Base-by-base conservation (phyloP, 345 rosid genomes). In the Viola odorata region DNA sequence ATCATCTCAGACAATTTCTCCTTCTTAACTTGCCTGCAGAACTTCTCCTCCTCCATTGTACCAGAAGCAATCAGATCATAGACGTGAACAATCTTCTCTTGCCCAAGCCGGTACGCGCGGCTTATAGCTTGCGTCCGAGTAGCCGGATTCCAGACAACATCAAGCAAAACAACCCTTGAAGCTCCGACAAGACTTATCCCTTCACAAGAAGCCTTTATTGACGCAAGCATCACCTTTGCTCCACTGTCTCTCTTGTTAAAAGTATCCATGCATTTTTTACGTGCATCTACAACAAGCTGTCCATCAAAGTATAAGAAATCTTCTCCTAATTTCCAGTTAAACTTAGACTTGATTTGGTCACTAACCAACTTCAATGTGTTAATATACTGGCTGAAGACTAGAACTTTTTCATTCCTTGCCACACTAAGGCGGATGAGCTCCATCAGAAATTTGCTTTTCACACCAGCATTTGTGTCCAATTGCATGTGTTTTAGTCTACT, bases 121-220 rank as follows among this genome's bases (percentile, higher is more conserved):
- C 94, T 75, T 61, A 92, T 85, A 15, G 96, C 96, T 78, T 92
- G 96, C 45, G 80, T 81, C 64, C 79, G 91, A 5, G 87, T 89
- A 0, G 96, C 70, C 3, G 98, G 98, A 66, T 92, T 92, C 96
- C 98, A 89, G 36, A 80, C 80, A 8, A 87, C 92, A 53, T 92
- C 98, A 6, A 92, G 85, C 53, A 92, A 69, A 41, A 92, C 75
- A 37, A 89, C 94, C 69, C 98, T 80, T 1, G 98, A 92, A 13
- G 91, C 96, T 0, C 96, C 98, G 3, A 85, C 83, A 3, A 92
- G 89, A 69, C 68, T 82, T 44, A 89, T 92, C n/a, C 98, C 98
- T 64, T 87, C 98, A 0, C 80, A 83, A 70, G 94, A 89, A 4
- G 98, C 91, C 72, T 50, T 82, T 23, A 73, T 85, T 8, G 96